Base-by-base conservation (phyloP, 2,329 filamentous ascomycete species). In the Aureobasidium namibiae region DNA sequence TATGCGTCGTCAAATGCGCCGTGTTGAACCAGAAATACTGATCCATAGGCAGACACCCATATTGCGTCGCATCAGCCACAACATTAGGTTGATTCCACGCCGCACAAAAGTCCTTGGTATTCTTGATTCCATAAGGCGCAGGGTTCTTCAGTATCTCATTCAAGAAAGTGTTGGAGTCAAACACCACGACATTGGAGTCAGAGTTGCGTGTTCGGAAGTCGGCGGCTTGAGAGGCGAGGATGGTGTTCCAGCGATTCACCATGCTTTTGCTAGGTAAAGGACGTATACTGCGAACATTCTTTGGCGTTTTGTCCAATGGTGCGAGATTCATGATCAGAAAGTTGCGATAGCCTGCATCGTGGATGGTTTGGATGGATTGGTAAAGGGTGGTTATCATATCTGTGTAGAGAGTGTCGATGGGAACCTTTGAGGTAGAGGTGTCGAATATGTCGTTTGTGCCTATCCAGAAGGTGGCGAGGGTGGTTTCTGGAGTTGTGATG, bases 381-480 rank as follows among this genome's bases (percentile, higher is more conserved):
- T 80, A 77, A 2, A 78, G 68, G 0, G 73, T 70, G 2, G 57
- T 52, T 33, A 77, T 72, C 9, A 81, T 67, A 13, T 68, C 65
- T 3, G 73, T 67, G 65, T 81, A 82, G 63, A 36, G 18, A 14
- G 33, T 36, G 8, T 21, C 21, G 49, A 49, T 21, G 3, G 46
- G 46, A 3, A 49, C 33, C 1, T 14, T 39, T n/a, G 49, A 53
- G 16, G 46, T 49, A 29, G 46, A 26, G 9, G 46, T 36, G 46
- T 33, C 46, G 33, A 49, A 74, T 61, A 83, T 80, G 59, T 83
- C 81, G 64, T 83, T 83, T 61, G 82, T 73, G 8, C 63, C 81
- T 48, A 83, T 83, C 76, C 78, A 83, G 34, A 82, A 66, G 2
- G 76, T 75, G 0, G 82, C 73, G 1, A 83, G 69, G 1, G 76